Base-by-base conservation (phyloP, 192 early-diverging fungal species). In the Backusella liffmaniae region DNA sequence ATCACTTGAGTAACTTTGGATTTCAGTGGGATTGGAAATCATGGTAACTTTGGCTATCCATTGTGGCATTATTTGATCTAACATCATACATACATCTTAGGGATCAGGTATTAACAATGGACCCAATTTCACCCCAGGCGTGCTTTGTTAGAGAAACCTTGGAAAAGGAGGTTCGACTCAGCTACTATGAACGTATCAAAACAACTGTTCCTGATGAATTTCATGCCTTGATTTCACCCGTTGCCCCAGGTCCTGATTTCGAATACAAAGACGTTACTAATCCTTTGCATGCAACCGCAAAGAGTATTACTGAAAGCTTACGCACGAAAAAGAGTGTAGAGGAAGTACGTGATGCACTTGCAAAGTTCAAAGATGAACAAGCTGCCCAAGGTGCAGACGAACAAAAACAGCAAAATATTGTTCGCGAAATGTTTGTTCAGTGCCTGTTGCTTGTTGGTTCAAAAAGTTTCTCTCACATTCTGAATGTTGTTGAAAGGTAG, bases 1-100 rank as follows among this genome's bases (percentile, higher is more conserved):
- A 94, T 70, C 96, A 97, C 82, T 82, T 99, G 66, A 96, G 95
- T 80, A 98, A 98, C 84, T 96, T 97, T 88, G 91, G 87, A 13
- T 96, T 91, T 83, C 85, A 88, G 32, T 98, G 96, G 96, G 90
- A 93, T 76, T 98, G 96, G 96, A 70, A 77, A 30, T 91, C 88
- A 72, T 99, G 96, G 97, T 85, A 85, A 77, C 3, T 23, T n/a
- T 66, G 37, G 7, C 10, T 39, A 39, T 39, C 37, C 9, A 39
- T 39, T 39, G 37, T 39, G 7, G 7, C 37, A 39, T 41, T 37
- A 12, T 56, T 66, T 16, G 59, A 37, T 77, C 32, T 76, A 65
- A 49, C 15, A 13, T 15, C 41, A 13, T 66, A 12, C 15, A 1
- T 72, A 12, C 1, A 6, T 72, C 7, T 39, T 66, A 92, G 91